Percentiles rank a stretch among this genome's conserved stretches.
These are phyloP conservation scores for Elongisporangium undulatum DNA, from an alignment of 352 stramenopile species.

Conservation along the genomic window DNA sequence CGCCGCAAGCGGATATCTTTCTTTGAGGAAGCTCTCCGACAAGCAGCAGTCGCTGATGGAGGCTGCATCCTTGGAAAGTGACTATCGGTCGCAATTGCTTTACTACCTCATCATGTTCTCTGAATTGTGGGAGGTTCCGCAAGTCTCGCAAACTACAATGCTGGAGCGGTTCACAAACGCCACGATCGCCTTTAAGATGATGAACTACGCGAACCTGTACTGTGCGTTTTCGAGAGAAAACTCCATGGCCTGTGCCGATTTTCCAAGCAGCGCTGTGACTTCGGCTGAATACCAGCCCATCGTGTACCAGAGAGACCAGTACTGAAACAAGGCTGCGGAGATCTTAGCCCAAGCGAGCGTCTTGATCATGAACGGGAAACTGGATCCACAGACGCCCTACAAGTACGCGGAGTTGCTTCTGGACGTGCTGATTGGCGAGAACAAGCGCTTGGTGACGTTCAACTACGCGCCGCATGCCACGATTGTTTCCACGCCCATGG, in stretches of 20 bases:
- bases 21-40: conserved; percentile 10
- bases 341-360: conserved; percentile 34
- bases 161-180: conserved; percentile 16
- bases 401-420: conserved; percentile 42
- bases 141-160: conserved; percentile 13
- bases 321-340: conserved; percentile 36
- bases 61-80: not conserved
- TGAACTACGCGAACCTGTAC: conserved; percentile 22
- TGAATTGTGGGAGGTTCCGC: conserved; percentile 44
- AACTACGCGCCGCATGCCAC: conserved; percentile 31
- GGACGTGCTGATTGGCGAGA: conserved; percentile 18
- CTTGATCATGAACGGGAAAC: conserved; percentile 37
- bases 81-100: conserved; percentile 27
- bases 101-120: conserved; percentile 50
- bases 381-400: conserved; percentile 46
- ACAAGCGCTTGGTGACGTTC: conserved; percentile 45
- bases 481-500: conserved; percentile 25
- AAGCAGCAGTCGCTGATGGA: not conserved
- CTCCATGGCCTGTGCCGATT: conserved; percentile 19
- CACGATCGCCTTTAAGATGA: conserved; percentile 6
- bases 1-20: conserved; percentile 11
- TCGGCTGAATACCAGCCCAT: conserved; percentile 11
- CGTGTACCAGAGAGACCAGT: conserved; percentile 39
- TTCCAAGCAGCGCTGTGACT: not conserved
- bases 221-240: conserved; percentile 49